Conservation (phyloP, 176 grass and related monocot species). For the Oropetium thomaeum region DNA sequence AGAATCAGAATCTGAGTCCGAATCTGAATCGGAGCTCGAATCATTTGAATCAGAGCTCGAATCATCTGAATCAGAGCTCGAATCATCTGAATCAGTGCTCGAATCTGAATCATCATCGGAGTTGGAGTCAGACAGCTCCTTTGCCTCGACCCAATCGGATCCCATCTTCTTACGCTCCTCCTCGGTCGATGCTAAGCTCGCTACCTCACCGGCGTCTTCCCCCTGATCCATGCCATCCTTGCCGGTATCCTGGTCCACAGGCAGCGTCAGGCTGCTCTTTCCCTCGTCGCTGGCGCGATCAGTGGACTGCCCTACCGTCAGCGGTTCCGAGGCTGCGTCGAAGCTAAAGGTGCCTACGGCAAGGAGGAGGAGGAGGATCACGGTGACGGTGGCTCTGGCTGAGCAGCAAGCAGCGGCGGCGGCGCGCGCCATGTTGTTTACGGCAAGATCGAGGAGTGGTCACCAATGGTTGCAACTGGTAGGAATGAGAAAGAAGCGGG, state of each 20-base stretch:
- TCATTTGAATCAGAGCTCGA: too few species aligned
- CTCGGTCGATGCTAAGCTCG: background rate
- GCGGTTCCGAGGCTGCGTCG: background rate
- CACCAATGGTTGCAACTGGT: background rate
- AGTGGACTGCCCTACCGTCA: background rate
- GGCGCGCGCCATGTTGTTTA: background rate
- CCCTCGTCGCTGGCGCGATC: background rate
- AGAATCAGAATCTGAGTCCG: background rate
- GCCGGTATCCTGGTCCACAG: background rate
- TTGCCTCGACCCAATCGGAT: background rate
- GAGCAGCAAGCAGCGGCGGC: background rate
- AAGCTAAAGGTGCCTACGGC: too few species aligned
- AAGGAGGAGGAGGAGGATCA: background rate
- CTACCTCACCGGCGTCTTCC: background rate
- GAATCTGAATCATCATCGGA: background rate
- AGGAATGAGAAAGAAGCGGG: background rate
- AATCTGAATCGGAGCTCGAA: background rate
- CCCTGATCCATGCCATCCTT: background rate
- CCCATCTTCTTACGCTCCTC: background rate
- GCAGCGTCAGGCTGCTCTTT: background rate
- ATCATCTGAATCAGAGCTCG: background rate
- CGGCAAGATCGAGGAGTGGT: background rate
- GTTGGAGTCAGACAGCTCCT: background rate
- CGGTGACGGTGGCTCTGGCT: too few species aligned
- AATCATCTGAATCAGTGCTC: too few species aligned